Evolutionary conservation across 73 alveolate species (phyloP).

Genomic region (Paramecium sexaurelia): DNA sequence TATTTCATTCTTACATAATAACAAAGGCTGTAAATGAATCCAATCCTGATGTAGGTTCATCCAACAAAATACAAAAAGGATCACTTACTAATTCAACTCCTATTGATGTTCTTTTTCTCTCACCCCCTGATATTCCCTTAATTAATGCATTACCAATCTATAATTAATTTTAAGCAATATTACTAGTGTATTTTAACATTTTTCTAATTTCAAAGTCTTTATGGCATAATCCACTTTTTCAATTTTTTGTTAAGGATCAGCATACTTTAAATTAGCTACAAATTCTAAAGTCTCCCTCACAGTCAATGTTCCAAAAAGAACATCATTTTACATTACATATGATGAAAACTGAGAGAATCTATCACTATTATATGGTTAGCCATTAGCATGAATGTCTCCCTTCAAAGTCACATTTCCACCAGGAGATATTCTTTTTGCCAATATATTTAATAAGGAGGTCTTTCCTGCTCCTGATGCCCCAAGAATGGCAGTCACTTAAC

Average conservation of each 20-base stretch:
- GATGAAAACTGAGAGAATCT: conserved; percentile 78
- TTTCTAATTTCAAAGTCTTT: conserved; percentile 76
- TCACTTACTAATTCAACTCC: conserved; percentile 75
- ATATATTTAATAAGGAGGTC: conserved; percentile 85
- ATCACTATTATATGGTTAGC: conserved; percentile 69
- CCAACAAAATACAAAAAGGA: conserved; percentile 74
- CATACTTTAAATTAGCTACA: conserved; percentile 84
- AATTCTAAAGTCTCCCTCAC: conserved; percentile 84
- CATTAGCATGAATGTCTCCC: conserved; percentile 87
- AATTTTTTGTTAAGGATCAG: conserved; percentile 71
- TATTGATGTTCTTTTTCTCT: conserved; percentile 75
- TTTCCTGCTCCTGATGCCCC: conserved; percentile 98
- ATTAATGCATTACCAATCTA: conserved; percentile 68
- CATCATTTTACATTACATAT: conserved; percentile 89
- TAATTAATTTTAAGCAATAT: neutral
- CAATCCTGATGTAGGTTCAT: conserved; percentile 77
- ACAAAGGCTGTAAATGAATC: conserved; percentile 60
- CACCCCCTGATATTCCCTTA: conserved; percentile 79
- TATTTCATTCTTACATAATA: neutral
- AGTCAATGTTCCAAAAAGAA: conserved; percentile 85
- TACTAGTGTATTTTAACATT: conserved; percentile 66
- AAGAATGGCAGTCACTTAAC: conserved; percentile 84
- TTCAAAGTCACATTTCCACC: conserved; percentile 70
- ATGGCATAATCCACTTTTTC: conserved; percentile 78
- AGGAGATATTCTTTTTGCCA: conserved; percentile 80